phyloP scores from a whole-genome alignment of 805 yeast species.

The Candida suzukii region DNA sequence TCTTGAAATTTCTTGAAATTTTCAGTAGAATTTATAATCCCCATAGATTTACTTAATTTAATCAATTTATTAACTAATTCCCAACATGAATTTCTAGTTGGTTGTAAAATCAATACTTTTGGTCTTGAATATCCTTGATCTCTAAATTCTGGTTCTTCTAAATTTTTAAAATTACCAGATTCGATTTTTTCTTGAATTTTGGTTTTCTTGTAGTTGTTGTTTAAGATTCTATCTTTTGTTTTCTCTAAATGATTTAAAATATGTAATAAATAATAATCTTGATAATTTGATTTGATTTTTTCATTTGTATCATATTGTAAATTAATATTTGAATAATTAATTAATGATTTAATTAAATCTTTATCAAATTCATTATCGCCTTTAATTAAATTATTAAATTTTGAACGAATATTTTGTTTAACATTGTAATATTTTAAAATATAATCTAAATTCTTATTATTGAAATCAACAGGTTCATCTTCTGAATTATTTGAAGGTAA shows the following conservation, averaged over 20 bases:
- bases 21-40: constrained; percentile 53
- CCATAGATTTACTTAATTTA: constrained; percentile 46
- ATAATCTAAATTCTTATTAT: constrained; percentile 1
- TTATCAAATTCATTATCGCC: constrained; percentile 37
- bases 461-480: background rate
- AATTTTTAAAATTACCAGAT: constrained; percentile 23
- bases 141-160: constrained; percentile 43
- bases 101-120: constrained; percentile 72
- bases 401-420: constrained; percentile 39
- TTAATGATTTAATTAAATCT: constrained; percentile 53
- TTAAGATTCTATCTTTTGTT: constrained; percentile 78
- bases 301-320: constrained; percentile 44
- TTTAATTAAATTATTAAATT: constrained; percentile 22
- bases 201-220: constrained; percentile 59
- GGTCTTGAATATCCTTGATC: constrained; percentile 98
- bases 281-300: constrained; percentile 32
- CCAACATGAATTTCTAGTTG: constrained; percentile 76
- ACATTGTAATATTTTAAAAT: constrained; percentile 30
- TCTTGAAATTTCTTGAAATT: constrained; percentile 67
- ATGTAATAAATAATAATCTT: constrained; percentile 63
- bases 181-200: constrained; percentile 27
- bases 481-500: background rate
- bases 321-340: constrained; percentile 65
- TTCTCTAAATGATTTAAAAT: constrained; percentile 76
- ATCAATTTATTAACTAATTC: constrained; percentile 59